Evolutionary conservation across 2,329 filamentous ascomycete species (phyloP).

Genomic region (Monosporascus sp.): DNA sequence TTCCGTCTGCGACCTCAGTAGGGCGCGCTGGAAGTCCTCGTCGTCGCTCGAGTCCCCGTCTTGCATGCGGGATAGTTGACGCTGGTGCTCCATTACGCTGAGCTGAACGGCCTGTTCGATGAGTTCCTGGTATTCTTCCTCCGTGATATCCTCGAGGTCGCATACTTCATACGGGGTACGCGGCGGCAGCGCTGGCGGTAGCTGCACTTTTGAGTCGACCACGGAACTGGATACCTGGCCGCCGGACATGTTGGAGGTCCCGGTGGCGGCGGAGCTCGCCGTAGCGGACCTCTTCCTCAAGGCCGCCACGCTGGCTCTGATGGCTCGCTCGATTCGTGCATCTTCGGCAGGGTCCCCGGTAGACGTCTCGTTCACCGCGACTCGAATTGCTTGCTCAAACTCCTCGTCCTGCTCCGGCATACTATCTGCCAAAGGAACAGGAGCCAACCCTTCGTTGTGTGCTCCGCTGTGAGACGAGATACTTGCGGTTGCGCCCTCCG

Average conservation of each 20-base stretch:
- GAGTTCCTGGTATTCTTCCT: slow-evolving; percentile 52
- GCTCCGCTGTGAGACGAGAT: slow-evolving; percentile 8
- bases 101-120: slow-evolving; percentile 51
- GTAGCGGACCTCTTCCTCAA: slow-evolving; percentile 28
- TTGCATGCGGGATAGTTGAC: slow-evolving; percentile 12
- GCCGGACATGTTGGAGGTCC: slow-evolving; percentile 10
- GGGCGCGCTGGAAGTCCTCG: slow-evolving; percentile 14
- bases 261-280: slow-evolving; percentile 11
- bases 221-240: neutral
- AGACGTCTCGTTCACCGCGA: slow-evolving; percentile 65
- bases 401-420: slow-evolving; percentile 44
- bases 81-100: slow-evolving; percentile 35
- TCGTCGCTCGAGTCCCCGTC: slow-evolving; percentile 16
- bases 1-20: slow-evolving; percentile 19
- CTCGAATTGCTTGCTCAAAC: slow-evolving; percentile 66
- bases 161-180: slow-evolving; percentile 10
- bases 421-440: slow-evolving; percentile 2
- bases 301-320: slow-evolving; percentile 64
- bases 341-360: slow-evolving; percentile 66
- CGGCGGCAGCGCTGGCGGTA: neutral
- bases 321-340: slow-evolving; percentile 63
- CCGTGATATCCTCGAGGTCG: slow-evolving; percentile 41
- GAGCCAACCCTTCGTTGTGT: slow-evolving; percentile 12
- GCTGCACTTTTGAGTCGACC: neutral
- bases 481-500: slow-evolving; percentile 14